phyloP scores from a whole-genome alignment of 768 basidiomycete species.

The Leccinum disarticulatum region DNA sequence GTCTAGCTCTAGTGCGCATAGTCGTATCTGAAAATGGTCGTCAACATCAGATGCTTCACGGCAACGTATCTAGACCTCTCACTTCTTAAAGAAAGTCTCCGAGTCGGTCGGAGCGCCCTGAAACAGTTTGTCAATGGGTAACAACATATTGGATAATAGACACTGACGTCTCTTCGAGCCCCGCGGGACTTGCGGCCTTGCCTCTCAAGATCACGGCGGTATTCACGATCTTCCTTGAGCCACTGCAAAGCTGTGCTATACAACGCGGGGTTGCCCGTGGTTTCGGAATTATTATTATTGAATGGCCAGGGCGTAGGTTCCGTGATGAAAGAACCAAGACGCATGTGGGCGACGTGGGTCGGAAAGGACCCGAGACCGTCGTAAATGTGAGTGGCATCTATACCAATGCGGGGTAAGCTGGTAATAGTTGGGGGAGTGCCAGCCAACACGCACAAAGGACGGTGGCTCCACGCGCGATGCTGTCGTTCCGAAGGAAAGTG shows the following conservation, averaged over 20 bases:
- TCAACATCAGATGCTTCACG: conserved; percentile 5
- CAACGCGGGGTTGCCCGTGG: conserved; percentile 38
- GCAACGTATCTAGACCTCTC: conserved; percentile 29
- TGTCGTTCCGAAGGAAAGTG: conserved; percentile 81
- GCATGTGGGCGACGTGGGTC: conserved; percentile 91
- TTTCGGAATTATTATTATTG: conserved; percentile 24
- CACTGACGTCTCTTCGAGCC: conserved; percentile 53
- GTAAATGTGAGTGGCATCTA: conserved; percentile 97
- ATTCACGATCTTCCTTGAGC: conserved; percentile 80
- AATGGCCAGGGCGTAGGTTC: conserved; percentile 72
- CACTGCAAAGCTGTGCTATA: conserved; percentile 81
- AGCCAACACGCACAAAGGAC: conserved; percentile 65
- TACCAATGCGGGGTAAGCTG: conserved; percentile 8
- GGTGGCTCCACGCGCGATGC: conserved; percentile 76
- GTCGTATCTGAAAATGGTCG: conserved; percentile 43
- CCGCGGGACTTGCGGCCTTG: conserved; percentile 60
- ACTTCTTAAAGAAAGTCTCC: conserved; percentile 87
- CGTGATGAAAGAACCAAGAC: conserved; percentile 71
- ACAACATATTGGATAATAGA: conserved; percentile 8
- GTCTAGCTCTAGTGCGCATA: conserved; percentile 40
- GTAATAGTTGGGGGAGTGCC: neutral
- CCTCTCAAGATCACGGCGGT: conserved; percentile 57
- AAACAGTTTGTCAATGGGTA: conserved; percentile 8
- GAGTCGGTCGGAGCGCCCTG: conserved; percentile 69
- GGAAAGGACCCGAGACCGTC: conserved; percentile 92